Evolutionary conservation across 257 asterid species (phyloP).

Genomic region (Solanum corneliomulleri): DNA sequence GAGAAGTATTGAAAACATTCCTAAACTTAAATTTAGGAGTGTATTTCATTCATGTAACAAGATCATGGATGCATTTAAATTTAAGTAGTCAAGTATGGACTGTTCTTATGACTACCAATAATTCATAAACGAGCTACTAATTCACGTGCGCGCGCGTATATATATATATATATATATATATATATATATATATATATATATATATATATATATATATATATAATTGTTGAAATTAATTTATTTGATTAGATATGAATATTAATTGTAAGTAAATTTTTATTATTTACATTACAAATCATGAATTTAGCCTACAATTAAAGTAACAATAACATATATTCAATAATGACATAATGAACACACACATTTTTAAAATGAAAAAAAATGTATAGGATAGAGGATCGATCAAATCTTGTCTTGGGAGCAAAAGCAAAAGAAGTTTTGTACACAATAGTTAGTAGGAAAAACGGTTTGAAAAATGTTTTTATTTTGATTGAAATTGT

Average conservation of each 20-base stretch:
- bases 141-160: too few relatives aligned
- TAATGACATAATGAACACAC: background rate
- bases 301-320: too few relatives aligned
- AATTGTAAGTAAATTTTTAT: background rate
- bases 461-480: too few relatives aligned
- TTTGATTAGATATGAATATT: too few relatives aligned
- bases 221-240: background rate
- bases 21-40: background rate
- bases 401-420: background rate
- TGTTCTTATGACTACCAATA: background rate
- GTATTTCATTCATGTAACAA: background rate
- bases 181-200: too few relatives aligned
- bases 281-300: too few relatives aligned
- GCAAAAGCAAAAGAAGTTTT: background rate
- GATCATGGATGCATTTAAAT: background rate
- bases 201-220: too few relatives aligned
- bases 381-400: background rate
- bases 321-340: too few relatives aligned
- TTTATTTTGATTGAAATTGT: too few relatives aligned
- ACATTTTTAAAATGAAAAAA: too few relatives aligned
- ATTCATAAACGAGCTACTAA: background rate
- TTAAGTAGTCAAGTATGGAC: background rate
- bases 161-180: too few relatives aligned
- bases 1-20: background rate
- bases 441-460: background rate